A percentile compares a stretch with the other conserved stretches of the same genome.
Conservation (phyloP, 2,329 filamentous ascomycete species). For the Fusarium oligoseptatum region DNA sequence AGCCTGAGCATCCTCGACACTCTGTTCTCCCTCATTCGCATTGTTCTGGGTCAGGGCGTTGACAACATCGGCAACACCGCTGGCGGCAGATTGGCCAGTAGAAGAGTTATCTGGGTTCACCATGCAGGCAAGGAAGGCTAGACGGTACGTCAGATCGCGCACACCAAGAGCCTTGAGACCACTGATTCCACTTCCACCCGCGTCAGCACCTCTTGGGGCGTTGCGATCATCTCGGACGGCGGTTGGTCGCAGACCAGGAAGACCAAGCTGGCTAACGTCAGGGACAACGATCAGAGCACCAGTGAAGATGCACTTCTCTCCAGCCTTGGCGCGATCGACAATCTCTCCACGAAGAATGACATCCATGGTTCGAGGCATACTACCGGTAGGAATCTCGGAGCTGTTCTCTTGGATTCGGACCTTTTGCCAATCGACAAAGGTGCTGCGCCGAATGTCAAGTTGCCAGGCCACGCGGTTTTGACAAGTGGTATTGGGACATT, state of each 20-base stretch:
- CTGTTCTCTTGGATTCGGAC: conserved; percentile 98
- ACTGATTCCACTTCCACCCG: conserved; percentile 84
- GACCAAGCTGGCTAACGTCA: conserved; percentile 92
- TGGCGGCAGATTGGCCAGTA: conserved; percentile 78
- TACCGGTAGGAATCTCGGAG: conserved; percentile 96
- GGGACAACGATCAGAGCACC: conserved; percentile 96
- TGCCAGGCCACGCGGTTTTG: conserved; percentile 94
- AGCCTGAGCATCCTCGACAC: conserved; percentile 88
- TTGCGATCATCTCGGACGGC: conserved; percentile 86
- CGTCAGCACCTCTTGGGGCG: conserved; percentile 79
- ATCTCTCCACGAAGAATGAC: conserved; percentile 97
- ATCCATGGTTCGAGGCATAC: conserved; percentile 98
- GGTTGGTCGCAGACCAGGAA: conserved; percentile 87
- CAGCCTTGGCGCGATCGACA: conserved; percentile 96
- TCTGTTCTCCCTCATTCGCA: conserved; percentile 74
- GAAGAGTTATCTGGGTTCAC: conserved; percentile 89
- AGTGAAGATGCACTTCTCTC: conserved; percentile 98
- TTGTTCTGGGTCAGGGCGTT: conserved; percentile 78
- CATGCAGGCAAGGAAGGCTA: conserved; percentile 98
- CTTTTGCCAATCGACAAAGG: conserved; percentile 99
- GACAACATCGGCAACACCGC: conserved; percentile 80
- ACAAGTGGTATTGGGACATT: conserved; percentile 91
- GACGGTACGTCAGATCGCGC: conserved; percentile 91
- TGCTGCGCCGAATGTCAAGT: conserved; percentile 96
- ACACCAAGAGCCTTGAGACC: conserved; percentile 95